Base-by-base conservation (phyloP, 352 stramenopile species). In the Pythium rhizo-oryzae region DNA sequence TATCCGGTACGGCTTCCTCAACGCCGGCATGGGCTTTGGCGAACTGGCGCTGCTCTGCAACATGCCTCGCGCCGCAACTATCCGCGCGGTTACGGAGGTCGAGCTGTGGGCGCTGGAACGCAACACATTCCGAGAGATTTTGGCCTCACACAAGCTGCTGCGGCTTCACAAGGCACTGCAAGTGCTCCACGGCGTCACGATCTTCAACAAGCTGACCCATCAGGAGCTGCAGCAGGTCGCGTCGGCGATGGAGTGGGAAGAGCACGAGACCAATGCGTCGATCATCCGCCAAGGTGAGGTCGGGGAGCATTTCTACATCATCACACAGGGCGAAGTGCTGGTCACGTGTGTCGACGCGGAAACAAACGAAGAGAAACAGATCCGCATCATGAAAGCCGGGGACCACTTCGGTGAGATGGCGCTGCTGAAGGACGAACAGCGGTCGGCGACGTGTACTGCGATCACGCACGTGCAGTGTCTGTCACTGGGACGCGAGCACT, bases 1-100 rank as follows among this genome's bases (percentile, higher is more conserved):
- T 0, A 91, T 94, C 58, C 84, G 85, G 21, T 94, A 91, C 61
- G 86, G 86, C 9, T 85, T 81, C 24, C 68, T 94, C 13, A 69
- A 69, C 25, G 55, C 82, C 0, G 84, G 86, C 6, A 75, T 89
- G 71, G 86, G 92, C 7, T 99, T 99, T 80, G 97, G 97, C 30
- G 98, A 99, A 71, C 74, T 99, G 1, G 97, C 97, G 6, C 76
- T 99, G 50, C 83, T 99, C 67, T 99, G 98, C 77, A 98, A 98
- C 69, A 91, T 93, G 76, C 97, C 97, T 11, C 84, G 97, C 56
- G 96, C 97, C 3, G 97, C 97, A 9, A 98, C 96, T 69, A 97
- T 97, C 51, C 81, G 81, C 0, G 77, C 87, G 0, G 73, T 86
- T 24, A 82, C 79, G 0, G 78, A 84, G 19, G 82, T 87, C 0